Evolutionary conservation across 2,329 filamentous ascomycete genomes (phyloP).

Genomic region (Rhynchosporium agropyri): DNA sequence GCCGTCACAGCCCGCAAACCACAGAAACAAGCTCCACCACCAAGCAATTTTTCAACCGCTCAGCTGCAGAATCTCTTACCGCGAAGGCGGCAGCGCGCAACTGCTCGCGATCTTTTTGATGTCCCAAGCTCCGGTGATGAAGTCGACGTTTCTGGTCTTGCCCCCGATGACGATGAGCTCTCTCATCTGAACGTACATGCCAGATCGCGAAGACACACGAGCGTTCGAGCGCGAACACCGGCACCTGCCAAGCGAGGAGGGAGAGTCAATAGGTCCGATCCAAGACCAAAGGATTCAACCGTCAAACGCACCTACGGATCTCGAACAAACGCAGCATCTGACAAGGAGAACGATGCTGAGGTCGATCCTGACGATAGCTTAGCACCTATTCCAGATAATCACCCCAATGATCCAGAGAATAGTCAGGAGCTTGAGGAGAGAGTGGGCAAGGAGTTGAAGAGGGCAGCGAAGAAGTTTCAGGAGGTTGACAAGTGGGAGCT

Average conservation of each 20-base stretch:
- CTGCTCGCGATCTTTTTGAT: slow-evolving; percentile 43
- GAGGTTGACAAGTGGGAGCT: slow-evolving; percentile 72
- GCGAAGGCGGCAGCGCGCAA: slow-evolving; percentile 37
- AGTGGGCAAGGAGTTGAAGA: slow-evolving; percentile 53
- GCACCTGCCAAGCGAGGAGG: slow-evolving; percentile 36
- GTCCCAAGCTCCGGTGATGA: slow-evolving; percentile 50
- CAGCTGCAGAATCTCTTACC: slow-evolving; percentile 45
- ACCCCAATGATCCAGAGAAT: slow-evolving; percentile 41
- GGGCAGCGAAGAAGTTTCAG: slow-evolving; percentile 63
- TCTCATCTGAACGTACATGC: slow-evolving; percentile 49
- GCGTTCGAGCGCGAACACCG: slow-evolving; percentile 28
- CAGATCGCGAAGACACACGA: slow-evolving; percentile 42
- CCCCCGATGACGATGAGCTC: slow-evolving; percentile 59
- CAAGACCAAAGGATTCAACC: slow-evolving; percentile 30
- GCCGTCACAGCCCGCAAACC: slow-evolving; percentile 25
- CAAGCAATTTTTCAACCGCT: slow-evolving; percentile 41
- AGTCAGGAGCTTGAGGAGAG: slow-evolving; percentile 46
- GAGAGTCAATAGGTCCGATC: slow-evolving; percentile 31
- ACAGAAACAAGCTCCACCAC: slow-evolving; percentile 32
- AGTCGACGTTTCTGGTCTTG: slow-evolving; percentile 52
- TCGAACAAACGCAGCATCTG: slow-evolving; percentile 45
- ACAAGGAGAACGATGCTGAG: slow-evolving; percentile 59
- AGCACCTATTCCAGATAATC: slow-evolving; percentile 50
- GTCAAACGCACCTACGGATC: slow-evolving; percentile 52
- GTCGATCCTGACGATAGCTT: slow-evolving; percentile 46